A percentile compares a stretch with the other conserved stretches of the same genome.
These are phyloP conservation scores for Ensete glaucum DNA, from an alignment of 176 grass and related monocot genomes.

Conservation along the genomic window DNA sequence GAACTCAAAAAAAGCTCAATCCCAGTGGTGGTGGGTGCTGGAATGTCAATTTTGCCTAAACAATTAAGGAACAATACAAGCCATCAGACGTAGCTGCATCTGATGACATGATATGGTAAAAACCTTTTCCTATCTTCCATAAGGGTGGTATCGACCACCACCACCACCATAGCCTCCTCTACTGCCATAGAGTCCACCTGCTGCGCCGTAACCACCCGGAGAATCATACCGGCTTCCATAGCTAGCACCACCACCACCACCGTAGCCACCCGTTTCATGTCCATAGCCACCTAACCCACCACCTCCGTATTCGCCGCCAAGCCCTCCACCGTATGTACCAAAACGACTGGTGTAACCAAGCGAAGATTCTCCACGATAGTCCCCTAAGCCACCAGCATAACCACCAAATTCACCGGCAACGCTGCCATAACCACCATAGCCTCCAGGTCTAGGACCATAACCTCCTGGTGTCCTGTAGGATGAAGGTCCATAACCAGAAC, in stretches of 20 bases:
- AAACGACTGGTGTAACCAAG: slow-evolving; percentile 51
- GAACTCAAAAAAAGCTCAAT: not conserved
- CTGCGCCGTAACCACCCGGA: slow-evolving; percentile 33
- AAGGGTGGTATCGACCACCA: slow-evolving; percentile 79
- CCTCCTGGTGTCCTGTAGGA: slow-evolving; percentile 52
- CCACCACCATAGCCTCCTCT: slow-evolving; percentile 48
- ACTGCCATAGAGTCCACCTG: slow-evolving; percentile 44
- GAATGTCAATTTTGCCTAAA: not conserved
- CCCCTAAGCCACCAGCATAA: slow-evolving; percentile 46
- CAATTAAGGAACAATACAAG: not conserved
- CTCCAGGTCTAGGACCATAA: slow-evolving; percentile 50
- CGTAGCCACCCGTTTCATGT: slow-evolving; percentile 37
- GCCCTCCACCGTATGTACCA: slow-evolving; percentile 28
- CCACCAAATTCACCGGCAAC: slow-evolving; percentile 24
- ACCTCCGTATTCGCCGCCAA: slow-evolving; percentile 37
- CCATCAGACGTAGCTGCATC: not conserved
- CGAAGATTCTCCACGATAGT: slow-evolving; percentile 39
- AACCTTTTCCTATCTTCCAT: slow-evolving; percentile 32
- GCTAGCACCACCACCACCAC: slow-evolving; percentile 22
- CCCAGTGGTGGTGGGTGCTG: not conserved
- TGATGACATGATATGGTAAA: not conserved
- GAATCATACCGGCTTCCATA: slow-evolving; percentile 50
- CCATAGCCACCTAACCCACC: slow-evolving; percentile 43
- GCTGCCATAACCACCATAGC: slow-evolving; percentile 36
- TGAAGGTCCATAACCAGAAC: slow-evolving; percentile 40